Base-by-base conservation (phyloP, 495 filamentous ascomycete species). In the Penicillium cosmopolitanum region DNA sequence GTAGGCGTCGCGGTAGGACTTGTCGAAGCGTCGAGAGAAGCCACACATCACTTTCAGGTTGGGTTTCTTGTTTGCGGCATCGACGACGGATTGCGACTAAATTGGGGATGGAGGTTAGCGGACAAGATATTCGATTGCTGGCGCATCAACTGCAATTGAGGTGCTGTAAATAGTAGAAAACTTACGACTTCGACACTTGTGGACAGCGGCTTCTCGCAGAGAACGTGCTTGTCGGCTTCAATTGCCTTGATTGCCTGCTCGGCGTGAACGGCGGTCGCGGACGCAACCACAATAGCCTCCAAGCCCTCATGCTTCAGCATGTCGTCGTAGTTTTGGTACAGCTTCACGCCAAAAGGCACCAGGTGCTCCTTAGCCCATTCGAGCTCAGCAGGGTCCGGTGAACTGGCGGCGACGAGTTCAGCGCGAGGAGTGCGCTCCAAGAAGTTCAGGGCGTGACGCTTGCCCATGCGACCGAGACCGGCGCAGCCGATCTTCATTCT, bases 401-500 rank as follows among this genome's bases (percentile, higher is more conserved):
- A 77, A 55, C 74, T 80, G 44, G 74, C 80, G 36, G 83, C 83
- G 4, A 84, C 82, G 10, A 86, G 69, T 40, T 84, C 66, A 15
- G 81, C 80, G 16, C 79, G 80, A 16, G 82, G 80, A 36, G 77
- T 80, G 42, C 77, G 76, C 51, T 84, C 63, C 3, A 83, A 68
- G 65, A 85, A 80, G 64, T 83, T 80, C 8, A 81, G 65, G 38
- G 82, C 83, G 65, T 85, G 83, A 51, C 82, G 75, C 62, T 83
- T 82, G 60, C 83, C 83, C 82, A 85, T 85, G 50, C 83, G 81
- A 53, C 83, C 83, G 48, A 85, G 78, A 58, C 83, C 83, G 42
- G 79, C 80, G 55, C 77, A 77, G 58, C 72, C 82, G 55, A 84
- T 73, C 50, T 75, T 73, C 51, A 84, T 69, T 63, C 71, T 81